These are phyloP conservation scores for Chlorociboria aeruginascens DNA, from an alignment of 495 filamentous ascomycete species.

Conservation along the genomic window DNA sequence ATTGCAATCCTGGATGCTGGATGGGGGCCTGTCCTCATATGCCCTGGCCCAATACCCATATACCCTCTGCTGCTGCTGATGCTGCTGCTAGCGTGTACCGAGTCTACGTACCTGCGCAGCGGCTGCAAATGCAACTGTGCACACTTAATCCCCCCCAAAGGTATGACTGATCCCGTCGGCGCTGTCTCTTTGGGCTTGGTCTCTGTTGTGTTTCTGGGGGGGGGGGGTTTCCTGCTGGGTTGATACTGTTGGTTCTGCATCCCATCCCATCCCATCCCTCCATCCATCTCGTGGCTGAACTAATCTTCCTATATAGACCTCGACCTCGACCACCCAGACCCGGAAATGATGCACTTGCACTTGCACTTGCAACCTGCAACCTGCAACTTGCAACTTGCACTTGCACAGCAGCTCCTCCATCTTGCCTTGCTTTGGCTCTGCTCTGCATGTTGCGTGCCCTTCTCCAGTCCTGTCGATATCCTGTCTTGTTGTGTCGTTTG, in stretches of 20 bases:
- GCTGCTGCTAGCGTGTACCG: too few species aligned
- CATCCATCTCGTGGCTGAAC: conserved; percentile 8
- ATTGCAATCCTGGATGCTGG: background rate
- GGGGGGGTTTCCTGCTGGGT: too few species aligned
- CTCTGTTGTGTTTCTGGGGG: background rate
- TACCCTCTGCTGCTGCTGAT: background rate
- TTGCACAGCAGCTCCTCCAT: too few species aligned
- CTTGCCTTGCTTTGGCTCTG: too few species aligned
- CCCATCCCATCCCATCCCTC: background rate
- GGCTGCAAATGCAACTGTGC: background rate
- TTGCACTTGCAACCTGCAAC: too few species aligned
- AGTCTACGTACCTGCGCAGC: background rate
- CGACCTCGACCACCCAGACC: background rate
- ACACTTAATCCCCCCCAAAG: conserved; percentile 2
- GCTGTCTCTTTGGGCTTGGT: conserved; percentile 6
- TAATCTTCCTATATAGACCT: conserved; percentile 12
- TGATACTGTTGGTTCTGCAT: conserved; percentile 1
- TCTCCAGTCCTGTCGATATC: too few species aligned
- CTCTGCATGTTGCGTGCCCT: too few species aligned
- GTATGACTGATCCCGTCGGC: conserved; percentile 19
- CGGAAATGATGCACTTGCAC: too few species aligned
- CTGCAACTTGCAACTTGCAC: too few species aligned
- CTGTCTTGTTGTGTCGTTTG: too few species aligned
- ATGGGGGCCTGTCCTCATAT: conserved; percentile 11
- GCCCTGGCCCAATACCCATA: conserved; percentile 5